These are phyloP conservation scores for Thymus quinquecostatus DNA, from an alignment of 257 asterid genomes.

Conservation along the genomic window DNA sequence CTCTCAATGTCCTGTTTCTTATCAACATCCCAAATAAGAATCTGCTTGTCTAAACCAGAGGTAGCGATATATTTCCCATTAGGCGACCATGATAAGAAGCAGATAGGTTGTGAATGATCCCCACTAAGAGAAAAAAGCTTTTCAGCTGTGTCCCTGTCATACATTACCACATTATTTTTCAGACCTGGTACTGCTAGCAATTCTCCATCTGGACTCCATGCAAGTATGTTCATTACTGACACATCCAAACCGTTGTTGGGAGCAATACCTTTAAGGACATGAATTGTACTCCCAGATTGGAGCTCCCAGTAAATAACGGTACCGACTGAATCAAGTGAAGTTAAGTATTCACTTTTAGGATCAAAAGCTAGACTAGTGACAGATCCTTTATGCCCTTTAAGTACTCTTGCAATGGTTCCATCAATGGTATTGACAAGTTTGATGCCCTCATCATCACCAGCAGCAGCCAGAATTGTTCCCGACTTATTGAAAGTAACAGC, in stretches of 20 bases:
- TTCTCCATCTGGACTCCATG: conserved; percentile 98
- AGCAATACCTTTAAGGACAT: conserved; percentile 79
- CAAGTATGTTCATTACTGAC: conserved; percentile 62
- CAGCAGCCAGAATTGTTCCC: conserved; percentile 91
- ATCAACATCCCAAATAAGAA: conserved; percentile 91
- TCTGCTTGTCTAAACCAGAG: conserved; percentile 82
- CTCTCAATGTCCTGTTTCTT: conserved; percentile 90
- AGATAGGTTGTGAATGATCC: conserved; percentile 79
- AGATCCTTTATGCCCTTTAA: conserved; percentile 92
- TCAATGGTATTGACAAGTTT: conserved; percentile 91
- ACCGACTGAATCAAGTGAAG: conserved; percentile 88
- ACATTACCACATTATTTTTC: conserved; percentile 91
- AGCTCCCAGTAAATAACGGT: conserved; percentile 93
- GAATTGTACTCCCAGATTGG: conserved; percentile 76
- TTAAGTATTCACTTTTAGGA: conserved; percentile 86
- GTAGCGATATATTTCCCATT: conserved; percentile 98
- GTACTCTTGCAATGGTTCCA: conserved; percentile 89
- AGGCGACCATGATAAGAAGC: conserved; percentile 97
- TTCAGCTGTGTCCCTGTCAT: conserved; percentile 98
- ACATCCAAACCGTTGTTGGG: conserved; percentile 66
- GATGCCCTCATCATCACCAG: conserved; percentile 95
- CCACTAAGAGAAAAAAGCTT: conserved; percentile 80
- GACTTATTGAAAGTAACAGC: conserved; percentile 87
- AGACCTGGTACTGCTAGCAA: conserved; percentile 91
- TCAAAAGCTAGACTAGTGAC: conserved; percentile 92